Evolutionary conservation across 129 eudicot genomes (phyloP), one percentile per base, ranked within the genome.

Genomic region (Gnaphalium uliginosum): DNA sequence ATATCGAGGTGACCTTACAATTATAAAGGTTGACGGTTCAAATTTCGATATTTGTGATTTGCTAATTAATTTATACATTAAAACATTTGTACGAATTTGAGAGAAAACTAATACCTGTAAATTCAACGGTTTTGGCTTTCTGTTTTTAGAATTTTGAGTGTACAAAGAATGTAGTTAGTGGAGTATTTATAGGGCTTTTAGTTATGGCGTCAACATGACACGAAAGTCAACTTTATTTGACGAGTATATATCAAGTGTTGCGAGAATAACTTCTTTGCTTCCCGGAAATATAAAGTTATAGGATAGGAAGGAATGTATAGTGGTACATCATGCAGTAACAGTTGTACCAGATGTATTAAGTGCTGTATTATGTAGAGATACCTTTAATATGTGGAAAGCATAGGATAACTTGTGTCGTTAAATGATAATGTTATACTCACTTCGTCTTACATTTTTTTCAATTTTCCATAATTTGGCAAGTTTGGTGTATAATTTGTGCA

Each of bases 251-350:
- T 62, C 37, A 62, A 62, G 68, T 62, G 35, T 62, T 62, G 23
- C 4, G 19, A 29, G 41, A 62, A 62, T 62, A 62, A 24, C 68
- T 62, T 62, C 41, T 62, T 62, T 62, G 68, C 68, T 56, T 62
- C 23, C 41, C 3, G n/a, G 37, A 62, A 25, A 5, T 25, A 63
- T 13, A 63, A 6, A n/a, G 26, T 56, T 51, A 51, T 3, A 29
- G 2, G 25, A 51, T 3, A 29, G 2, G 25, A 63, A 63, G 37
- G 68, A 14, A 27, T 27, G 4, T 8, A 61, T 26, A 24, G 41
- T 27, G 9, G 68, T 62, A 26, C 22, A 15, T 27, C n/a, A 15
- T 62, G 68, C 21, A 14, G 8, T 27, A 63, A 17, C 33, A 27
- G 19, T 62, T 6, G 41, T 62, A 17, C n/a, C n/a, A 62, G 26